Conservation (phyloP, 73 alveolate genomes). For the Diophrys sp. region DNA sequence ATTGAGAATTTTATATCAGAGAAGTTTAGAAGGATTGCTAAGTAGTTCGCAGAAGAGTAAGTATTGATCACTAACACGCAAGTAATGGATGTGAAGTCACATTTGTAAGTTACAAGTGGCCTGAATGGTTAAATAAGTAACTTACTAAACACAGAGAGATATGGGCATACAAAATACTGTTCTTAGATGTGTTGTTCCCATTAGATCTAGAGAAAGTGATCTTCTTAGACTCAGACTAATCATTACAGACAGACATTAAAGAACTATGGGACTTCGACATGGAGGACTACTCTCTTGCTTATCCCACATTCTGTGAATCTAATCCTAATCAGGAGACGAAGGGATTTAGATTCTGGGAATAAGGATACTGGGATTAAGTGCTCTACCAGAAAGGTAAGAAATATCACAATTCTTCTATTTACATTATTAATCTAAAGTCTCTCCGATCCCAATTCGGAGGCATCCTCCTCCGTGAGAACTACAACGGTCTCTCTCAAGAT, state of each 20-base stretch:
- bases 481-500: conserved; percentile 58
- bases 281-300: conserved; percentile 57
- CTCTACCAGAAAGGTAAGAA: conserved; percentile 8
- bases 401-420: conserved; percentile 58
- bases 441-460: conserved; percentile 33
- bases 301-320: conserved; percentile 60
- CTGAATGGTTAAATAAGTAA: conserved; percentile 52
- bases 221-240: conserved; percentile 66
- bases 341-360: conserved; percentile 69
- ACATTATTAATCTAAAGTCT: conserved; percentile 51
- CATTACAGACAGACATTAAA: conserved; percentile 58
- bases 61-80: neutral
- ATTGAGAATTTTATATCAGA: conserved; percentile 47
- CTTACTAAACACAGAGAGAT: conserved; percentile 58
- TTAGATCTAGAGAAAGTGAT: conserved; percentile 47
- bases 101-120: conserved; percentile 69
- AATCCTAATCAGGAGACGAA: conserved; percentile 49
- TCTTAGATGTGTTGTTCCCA: conserved; percentile 66
- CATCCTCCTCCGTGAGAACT: conserved; percentile 45
- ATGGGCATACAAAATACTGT: conserved; percentile 73
- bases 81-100: conserved; percentile 43
- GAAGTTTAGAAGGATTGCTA: conserved; percentile 21
- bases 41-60: conserved; percentile 14
- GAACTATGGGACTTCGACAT: conserved; percentile 73
- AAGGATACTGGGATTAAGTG: conserved; percentile 64